Conservation (phyloP, 2,329 filamentous ascomycete species). For the Ascochyta fabae region DNA sequence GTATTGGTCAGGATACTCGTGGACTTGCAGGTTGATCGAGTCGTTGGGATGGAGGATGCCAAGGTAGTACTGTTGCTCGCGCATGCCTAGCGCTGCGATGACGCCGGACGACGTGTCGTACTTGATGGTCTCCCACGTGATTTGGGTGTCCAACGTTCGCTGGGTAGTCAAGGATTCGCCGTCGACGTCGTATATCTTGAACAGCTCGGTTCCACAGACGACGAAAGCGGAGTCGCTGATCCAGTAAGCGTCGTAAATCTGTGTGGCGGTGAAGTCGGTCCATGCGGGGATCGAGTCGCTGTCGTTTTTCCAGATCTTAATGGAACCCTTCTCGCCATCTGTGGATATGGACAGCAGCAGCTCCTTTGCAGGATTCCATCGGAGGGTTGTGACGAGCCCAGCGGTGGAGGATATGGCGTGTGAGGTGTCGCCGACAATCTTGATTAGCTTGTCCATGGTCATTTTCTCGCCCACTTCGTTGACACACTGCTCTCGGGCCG, state of each 20-base stretch:
- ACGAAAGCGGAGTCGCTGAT: constrained; percentile 52
- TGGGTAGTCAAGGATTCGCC: constrained; percentile 34
- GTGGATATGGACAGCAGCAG: constrained; percentile 48
- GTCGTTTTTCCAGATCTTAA: constrained; percentile 48
- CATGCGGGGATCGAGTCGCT: constrained; percentile 49
- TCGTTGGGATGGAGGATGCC: constrained; percentile 46
- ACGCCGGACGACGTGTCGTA: constrained; percentile 51
- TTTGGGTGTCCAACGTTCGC: constrained; percentile 40
- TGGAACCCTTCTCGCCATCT: constrained; percentile 48
- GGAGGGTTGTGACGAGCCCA: constrained; percentile 46
- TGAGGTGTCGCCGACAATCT: constrained; percentile 37
- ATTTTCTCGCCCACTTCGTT: constrained; percentile 48
- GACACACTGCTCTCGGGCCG: constrained; percentile 42
- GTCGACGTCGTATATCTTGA: constrained; percentile 48
- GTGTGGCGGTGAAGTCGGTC: constrained; percentile 50
- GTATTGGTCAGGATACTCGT: constrained; percentile 43
- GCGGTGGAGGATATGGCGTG: constrained; percentile 47
- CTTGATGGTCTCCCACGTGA: constrained; percentile 49
- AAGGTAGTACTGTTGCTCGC: constrained; percentile 37
- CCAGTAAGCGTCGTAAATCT: constrained; percentile 55
- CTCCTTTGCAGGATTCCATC: constrained; percentile 45
- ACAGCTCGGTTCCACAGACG: constrained; percentile 51
- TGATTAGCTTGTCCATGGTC: constrained; percentile 48
- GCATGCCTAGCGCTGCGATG: constrained; percentile 43
- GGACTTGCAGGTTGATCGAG: constrained; percentile 40